phyloP scores from a whole-genome alignment of 2,329 filamentous ascomycete species.

The Nothophaeocryptopus gaeumannii region DNA sequence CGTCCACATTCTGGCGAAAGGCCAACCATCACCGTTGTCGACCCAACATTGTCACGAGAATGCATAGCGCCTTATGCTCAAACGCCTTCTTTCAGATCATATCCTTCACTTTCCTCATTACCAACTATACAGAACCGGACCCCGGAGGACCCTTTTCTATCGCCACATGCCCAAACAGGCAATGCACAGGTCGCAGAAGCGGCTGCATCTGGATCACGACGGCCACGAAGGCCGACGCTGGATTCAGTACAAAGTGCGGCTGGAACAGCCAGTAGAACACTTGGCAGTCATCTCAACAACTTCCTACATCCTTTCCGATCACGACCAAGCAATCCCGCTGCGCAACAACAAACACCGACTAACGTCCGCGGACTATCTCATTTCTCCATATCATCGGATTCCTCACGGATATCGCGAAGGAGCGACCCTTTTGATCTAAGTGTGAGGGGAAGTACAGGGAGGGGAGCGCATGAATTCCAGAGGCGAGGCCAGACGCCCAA shows the following conservation, averaged over 20 bases:
- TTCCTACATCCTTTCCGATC: conserved; percentile 14
- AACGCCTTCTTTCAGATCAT: conserved; percentile 27
- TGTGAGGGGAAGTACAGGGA: conserved; percentile 2
- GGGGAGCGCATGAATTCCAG: too few species aligned
- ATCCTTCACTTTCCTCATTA: conserved; percentile 24
- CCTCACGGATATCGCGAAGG: conserved; percentile 12
- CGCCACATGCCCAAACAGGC: conserved; percentile 7
- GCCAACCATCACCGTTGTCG: conserved; percentile 16
- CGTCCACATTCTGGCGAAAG: conserved; percentile 5
- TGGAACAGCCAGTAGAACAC: conserved; percentile 16
- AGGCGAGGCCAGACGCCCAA: too few species aligned
- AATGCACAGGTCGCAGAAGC: not conserved
- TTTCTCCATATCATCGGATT: conserved; percentile 14
- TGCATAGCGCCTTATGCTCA: conserved; percentile 16
- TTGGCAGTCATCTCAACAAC: conserved; percentile 16
- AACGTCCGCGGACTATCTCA: not conserved
- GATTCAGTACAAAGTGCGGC: conserved; percentile 19
- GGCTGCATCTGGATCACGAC: not conserved
- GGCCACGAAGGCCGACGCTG: conserved; percentile 2
- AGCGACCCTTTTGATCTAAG: conserved; percentile 27
- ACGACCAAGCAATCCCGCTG: conserved; percentile 2
- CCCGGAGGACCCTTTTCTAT: conserved; percentile 31
- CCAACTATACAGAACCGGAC: conserved; percentile 24
- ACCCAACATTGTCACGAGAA: conserved; percentile 27
- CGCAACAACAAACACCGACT: conserved; percentile 3